Evolutionary conservation across 2,329 filamentous ascomycete species (phyloP).

Genomic region (Claviceps arundinis): DNA sequence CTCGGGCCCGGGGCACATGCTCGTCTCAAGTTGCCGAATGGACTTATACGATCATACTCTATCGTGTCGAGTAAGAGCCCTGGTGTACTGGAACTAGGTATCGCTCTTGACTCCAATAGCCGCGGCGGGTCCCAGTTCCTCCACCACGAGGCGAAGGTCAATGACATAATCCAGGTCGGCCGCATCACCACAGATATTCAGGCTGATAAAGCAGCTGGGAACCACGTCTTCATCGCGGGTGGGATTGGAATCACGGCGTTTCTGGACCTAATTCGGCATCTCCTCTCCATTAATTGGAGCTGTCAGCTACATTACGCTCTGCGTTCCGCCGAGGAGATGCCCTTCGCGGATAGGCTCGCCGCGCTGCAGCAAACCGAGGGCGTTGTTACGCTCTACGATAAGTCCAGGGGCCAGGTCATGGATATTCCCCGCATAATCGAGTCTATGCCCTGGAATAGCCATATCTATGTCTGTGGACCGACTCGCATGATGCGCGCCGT

Average conservation of each 20-base stretch:
- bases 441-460: slow-evolving; percentile 36
- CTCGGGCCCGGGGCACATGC: slow-evolving; percentile 35
- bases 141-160: slow-evolving; percentile 33
- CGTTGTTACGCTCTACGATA: slow-evolving; percentile 37
- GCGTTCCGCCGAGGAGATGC: slow-evolving; percentile 34
- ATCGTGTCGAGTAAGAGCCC: slow-evolving; percentile 35
- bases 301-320: slow-evolving; percentile 47
- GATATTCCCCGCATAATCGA: slow-evolving; percentile 37
- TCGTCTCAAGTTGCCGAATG: slow-evolving; percentile 41
- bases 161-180: slow-evolving; percentile 37
- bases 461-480: slow-evolving; percentile 50
- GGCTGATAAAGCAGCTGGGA: slow-evolving; percentile 34
- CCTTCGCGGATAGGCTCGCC: slow-evolving; percentile 37
- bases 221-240: slow-evolving; percentile 49
- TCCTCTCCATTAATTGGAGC: slow-evolving; percentile 32
- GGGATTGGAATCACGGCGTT: slow-evolving; percentile 58
- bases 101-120: slow-evolving; percentile 40
- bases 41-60: slow-evolving; percentile 46
- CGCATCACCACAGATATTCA: slow-evolving; percentile 37
- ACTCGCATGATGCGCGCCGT: slow-evolving; percentile 41
- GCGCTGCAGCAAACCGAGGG: slow-evolving; percentile 21
- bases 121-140: slow-evolving; percentile 50
- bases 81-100: slow-evolving; percentile 38
- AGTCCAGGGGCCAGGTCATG: slow-evolving; percentile 35
- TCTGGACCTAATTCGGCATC: slow-evolving; percentile 31